Conservation (phyloP, 345 rosid genomes). For the Populus tremula region DNA sequence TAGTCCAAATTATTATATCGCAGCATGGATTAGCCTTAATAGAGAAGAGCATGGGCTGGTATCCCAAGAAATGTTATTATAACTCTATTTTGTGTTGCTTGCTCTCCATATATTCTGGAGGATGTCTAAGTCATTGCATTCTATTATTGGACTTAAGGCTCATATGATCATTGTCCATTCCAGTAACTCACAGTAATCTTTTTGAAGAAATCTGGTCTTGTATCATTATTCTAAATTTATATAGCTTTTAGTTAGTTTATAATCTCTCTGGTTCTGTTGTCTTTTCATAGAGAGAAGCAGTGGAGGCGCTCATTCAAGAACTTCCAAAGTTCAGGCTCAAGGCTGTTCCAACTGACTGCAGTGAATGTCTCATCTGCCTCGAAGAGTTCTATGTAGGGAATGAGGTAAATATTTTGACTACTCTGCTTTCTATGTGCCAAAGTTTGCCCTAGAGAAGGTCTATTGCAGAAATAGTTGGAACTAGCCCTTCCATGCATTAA, state of each 20-base stretch:
- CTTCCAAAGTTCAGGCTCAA: constrained; percentile 93
- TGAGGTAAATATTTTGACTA: constrained; percentile 52
- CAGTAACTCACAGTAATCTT: not conserved
- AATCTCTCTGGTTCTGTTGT: constrained; percentile 1
- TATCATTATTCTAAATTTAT: not conserved
- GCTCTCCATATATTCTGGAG: not conserved
- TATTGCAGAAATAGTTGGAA: not conserved
- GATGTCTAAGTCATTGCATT: not conserved
- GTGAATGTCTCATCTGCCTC: constrained; percentile 97
- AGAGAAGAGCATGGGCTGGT: not conserved
- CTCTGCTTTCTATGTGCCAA: not conserved
- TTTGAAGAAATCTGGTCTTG: not conserved
- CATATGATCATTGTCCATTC: not conserved
- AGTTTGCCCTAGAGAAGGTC: not conserved
- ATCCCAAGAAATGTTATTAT: not conserved
- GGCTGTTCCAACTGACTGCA: constrained; percentile 94
- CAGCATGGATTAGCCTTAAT: not conserved
- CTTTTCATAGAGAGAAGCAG: constrained; percentile 76
- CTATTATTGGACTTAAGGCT: not conserved
- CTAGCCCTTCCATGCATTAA: not conserved
- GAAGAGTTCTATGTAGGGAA: constrained; percentile 88
- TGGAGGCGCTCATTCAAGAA: constrained; percentile 93
- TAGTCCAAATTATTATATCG: not conserved
- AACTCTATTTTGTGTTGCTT: not conserved
- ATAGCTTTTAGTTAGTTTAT: not conserved